These are phyloP conservation scores for Macrophomina pseudophaseolina DNA, from an alignment of 2,329 filamentous ascomycete species.

Conservation along the genomic window DNA sequence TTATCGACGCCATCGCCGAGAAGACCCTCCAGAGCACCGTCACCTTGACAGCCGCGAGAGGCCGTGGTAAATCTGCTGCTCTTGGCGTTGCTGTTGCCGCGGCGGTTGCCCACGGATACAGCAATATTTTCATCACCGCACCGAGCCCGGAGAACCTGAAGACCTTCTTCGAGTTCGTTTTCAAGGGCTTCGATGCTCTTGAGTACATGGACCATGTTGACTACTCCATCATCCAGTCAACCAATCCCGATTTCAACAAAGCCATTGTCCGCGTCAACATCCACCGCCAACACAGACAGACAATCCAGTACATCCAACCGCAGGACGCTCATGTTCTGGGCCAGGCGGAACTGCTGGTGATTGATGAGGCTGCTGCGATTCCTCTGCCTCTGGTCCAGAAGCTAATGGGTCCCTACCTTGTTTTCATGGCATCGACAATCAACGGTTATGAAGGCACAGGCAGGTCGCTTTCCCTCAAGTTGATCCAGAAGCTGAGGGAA, in stretches of 20 bases:
- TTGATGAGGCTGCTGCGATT: slow-evolving; percentile 97
- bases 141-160: slow-evolving; percentile 98
- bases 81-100: slow-evolving; percentile 93
- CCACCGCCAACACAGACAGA: slow-evolving; percentile 92
- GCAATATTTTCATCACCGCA: slow-evolving; percentile 99
- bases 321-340: slow-evolving; percentile 95
- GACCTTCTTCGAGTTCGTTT: slow-evolving; percentile 96
- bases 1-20: slow-evolving; percentile 93
- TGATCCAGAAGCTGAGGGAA: slow-evolving; percentile 95
- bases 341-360: slow-evolving; percentile 92
- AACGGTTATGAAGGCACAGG: slow-evolving; percentile 98
- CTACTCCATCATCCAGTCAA: slow-evolving; percentile 97
- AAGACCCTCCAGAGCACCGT: slow-evolving; percentile 95
- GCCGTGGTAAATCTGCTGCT: slow-evolving; percentile 95
- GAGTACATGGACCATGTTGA: slow-evolving; percentile 94
- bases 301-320: slow-evolving; percentile 97
- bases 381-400: slow-evolving; percentile 90
- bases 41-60: slow-evolving; percentile 88
- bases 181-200: slow-evolving; percentile 95
- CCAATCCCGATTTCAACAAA: slow-evolving; percentile 98
- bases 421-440: slow-evolving; percentile 99
- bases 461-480: slow-evolving; percentile 89
- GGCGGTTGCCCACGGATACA: slow-evolving; percentile 94
- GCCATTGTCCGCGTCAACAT: slow-evolving; percentile 97
- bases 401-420: slow-evolving; percentile 93